Evolutionary conservation across 768 basidiomycete species (phyloP), one percentile per base, ranked within the genome.

Genomic region (Tylopilus vinaceipallidus): DNA sequence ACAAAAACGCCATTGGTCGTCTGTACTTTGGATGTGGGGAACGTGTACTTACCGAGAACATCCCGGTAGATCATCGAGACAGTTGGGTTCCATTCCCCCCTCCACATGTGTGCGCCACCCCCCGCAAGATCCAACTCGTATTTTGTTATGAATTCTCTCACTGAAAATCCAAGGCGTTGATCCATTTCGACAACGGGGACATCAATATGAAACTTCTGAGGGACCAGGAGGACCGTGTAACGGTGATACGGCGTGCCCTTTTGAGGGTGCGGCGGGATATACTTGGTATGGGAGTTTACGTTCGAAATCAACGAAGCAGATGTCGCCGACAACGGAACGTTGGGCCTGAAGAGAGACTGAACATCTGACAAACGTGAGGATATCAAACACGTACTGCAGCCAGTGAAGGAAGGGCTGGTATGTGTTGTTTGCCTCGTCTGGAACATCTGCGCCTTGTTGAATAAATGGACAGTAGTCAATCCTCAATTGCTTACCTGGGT

Each of bases 251-350:
- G 82, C 11, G 93, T 87, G 42, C 94, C 93, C 32, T 80, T 79
- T 64, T 92, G 88, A 3, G 95, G 95, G 57, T 97, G 93, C 4
- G 95, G 97, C 6, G 95, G 89, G 55, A 95, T 74, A 67, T 95
- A 98, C 22, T 72, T 71, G 6, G 86, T 88, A 64, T 89, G 87
- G 2, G 74, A 67, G 54, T 79, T 73, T 45, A 76, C 60, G 32
- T 74, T 60, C 3, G 69, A 57, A 44, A 81, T 73, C 12, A 56
- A 62, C 47, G 58, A 71, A 35, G 67, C 58, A 62, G 74, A 72
- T n/a, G 72, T 73, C 1, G 81, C 81, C 41, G 84, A 85, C 50
- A 98, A 79, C 2, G 84, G 75, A 50, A 97, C 78, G 66, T 95
- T 94, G 29, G 91, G 90, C 56, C 91, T 92, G 57, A 6, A 40